Percentiles rank a stretch among this genome's conserved stretches.
phyloP scores from a whole-genome alignment of 305 asterid species.

The Ajuga reptans region DNA sequence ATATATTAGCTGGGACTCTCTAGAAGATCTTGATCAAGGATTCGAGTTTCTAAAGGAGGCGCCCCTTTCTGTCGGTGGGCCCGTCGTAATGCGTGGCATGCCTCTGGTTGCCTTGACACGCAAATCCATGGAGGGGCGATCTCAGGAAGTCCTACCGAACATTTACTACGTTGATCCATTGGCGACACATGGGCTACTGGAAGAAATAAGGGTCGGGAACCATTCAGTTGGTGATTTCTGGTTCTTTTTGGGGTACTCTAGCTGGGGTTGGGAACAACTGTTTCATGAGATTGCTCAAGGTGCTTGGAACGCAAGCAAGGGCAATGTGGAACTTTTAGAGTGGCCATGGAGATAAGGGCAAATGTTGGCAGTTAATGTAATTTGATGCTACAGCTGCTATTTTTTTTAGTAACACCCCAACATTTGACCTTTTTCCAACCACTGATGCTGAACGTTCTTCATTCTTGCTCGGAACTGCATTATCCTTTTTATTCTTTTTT shows the following conservation, averaged over 20 bases:
- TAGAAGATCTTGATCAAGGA: conserved; percentile 54
- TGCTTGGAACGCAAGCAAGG: conserved; percentile 70
- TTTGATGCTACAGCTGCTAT: too few species aligned
- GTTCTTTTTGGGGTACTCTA: conserved; percentile 73
- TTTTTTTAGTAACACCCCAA: too few species aligned
- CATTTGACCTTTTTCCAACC: too few species aligned
- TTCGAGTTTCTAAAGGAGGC: conserved; percentile 48
- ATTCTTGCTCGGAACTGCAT: too few species aligned
- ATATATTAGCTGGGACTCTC: conserved; percentile 68
- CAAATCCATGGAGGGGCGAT: conserved; percentile 29
- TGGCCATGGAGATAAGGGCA: conserved; percentile 41
- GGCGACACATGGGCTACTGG: conserved; percentile 37
- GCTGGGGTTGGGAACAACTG: conserved; percentile 84
- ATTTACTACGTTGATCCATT: conserved; percentile 52
- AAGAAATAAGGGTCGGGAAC: conserved; percentile 51
- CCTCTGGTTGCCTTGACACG: conserved; percentile 62
- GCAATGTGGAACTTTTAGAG: conserved; percentile 36
- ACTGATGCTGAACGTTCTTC: too few species aligned
- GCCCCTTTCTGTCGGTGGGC: conserved; percentile 82
- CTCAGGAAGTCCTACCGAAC: conserved; percentile 44
- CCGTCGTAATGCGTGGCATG: conserved; percentile 64
- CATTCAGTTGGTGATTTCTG: conserved; percentile 51
- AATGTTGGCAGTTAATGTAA: too few species aligned
- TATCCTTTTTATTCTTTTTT: too few species aligned
- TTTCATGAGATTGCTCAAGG: conserved; percentile 77